phyloP scores from a whole-genome alignment of 495 filamentous ascomycete genomes.

The Schizothecium vesticola region DNA sequence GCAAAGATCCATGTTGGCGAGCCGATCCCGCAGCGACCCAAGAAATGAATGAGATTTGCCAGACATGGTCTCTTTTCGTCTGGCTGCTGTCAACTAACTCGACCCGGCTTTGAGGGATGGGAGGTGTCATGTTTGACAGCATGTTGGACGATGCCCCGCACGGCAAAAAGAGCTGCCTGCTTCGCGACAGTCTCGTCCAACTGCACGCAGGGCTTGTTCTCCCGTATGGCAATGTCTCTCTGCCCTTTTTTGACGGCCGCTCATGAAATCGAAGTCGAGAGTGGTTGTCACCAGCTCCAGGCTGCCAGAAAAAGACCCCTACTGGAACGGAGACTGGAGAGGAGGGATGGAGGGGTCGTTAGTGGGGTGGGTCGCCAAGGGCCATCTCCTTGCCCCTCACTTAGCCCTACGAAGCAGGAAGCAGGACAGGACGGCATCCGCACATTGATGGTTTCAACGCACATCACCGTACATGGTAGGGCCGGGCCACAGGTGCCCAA shows the following conservation, averaged over 20 bases:
- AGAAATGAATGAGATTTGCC: neutral
- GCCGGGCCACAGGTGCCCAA: neutral
- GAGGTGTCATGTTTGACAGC: neutral
- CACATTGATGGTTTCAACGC: neutral
- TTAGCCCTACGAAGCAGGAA: slow-evolving; percentile 1
- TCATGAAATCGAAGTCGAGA: neutral
- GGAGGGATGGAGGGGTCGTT: neutral
- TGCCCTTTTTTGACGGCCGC: neutral
- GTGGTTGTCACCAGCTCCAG: neutral
- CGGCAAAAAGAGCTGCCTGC: neutral
- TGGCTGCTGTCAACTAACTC: neutral
- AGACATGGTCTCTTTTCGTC: neutral
- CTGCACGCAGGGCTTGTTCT: neutral
- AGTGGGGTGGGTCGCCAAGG: neutral
- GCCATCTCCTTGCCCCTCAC: neutral
- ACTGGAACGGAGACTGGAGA: neutral
- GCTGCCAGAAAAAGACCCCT: neutral
- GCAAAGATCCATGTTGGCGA: neutral
- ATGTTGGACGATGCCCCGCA: neutral
- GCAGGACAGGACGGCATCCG: neutral
- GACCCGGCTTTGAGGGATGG: neutral
- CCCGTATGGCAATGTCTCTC: neutral
- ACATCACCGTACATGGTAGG: neutral
- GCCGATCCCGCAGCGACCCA: neutral
- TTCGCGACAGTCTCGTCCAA: neutral